phyloP scores from a whole-genome alignment of 2,329 filamentous ascomycete species.

The Pseudogymnoascus sp. region DNA sequence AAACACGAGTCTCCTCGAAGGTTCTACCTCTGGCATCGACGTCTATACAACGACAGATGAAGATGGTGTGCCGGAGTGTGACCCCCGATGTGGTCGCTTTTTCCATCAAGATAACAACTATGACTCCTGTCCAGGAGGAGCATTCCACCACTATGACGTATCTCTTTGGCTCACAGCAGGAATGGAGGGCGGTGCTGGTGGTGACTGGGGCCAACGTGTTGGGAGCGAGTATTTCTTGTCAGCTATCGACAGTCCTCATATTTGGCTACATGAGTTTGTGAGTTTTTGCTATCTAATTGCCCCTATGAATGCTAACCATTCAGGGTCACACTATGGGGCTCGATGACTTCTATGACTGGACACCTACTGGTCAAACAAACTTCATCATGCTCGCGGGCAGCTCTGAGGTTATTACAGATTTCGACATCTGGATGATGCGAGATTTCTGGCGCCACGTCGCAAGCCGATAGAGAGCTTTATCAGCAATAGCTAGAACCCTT shows the following conservation, averaged over 20 bases:
- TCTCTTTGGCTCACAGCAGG: constrained; percentile 43
- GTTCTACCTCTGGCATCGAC: constrained; percentile 30
- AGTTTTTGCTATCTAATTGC: neutral
- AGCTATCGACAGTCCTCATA: constrained; percentile 35
- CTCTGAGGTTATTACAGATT: constrained; percentile 37
- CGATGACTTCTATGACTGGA: constrained; percentile 38
- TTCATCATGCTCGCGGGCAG: constrained; percentile 42
- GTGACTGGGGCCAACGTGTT: constrained; percentile 41
- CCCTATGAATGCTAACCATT: neutral
- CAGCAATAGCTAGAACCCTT: neutral
- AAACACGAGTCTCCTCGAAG: constrained; percentile 32
- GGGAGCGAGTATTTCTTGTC: constrained; percentile 38
- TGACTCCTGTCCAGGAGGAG: constrained; percentile 32
- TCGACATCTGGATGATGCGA: constrained; percentile 42
- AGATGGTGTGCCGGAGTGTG: constrained; percentile 37
- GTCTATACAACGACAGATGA: constrained; percentile 37
- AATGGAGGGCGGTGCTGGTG: constrained; percentile 37
- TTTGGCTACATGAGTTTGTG: constrained; percentile 38
- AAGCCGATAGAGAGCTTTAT: neutral
- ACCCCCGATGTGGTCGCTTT: constrained; percentile 35
- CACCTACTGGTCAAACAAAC: constrained; percentile 33
- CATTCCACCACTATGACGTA: constrained; percentile 37
- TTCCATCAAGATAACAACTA: constrained; percentile 40
- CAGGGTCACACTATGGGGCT: constrained; percentile 37
- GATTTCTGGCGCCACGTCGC: constrained; percentile 38